Evolutionary conservation across 1,139 yeast genomes (phyloP).

Genomic region (Magnusiomyces fungicola): DNA sequence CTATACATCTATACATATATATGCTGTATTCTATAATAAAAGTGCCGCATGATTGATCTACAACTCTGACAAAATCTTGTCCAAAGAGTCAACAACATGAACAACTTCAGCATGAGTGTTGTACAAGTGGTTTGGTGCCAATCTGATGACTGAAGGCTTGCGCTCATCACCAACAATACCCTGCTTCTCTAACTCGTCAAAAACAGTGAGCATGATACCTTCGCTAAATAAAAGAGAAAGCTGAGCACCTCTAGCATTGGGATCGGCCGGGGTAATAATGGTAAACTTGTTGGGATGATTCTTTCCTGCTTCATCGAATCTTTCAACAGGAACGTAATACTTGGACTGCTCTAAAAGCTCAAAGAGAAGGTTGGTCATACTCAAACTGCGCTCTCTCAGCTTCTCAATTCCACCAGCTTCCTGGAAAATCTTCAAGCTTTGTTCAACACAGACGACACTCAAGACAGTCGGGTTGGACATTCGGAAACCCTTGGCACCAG

Average conservation of each 20-base stretch:
- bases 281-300: slow-evolving; percentile 43
- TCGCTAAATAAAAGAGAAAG: slow-evolving; percentile 65
- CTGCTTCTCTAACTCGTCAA: slow-evolving; percentile 36
- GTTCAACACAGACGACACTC: slow-evolving; percentile 64
- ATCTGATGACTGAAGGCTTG: slow-evolving; percentile 76
- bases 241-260: slow-evolving; percentile 68
- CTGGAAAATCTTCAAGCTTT: slow-evolving; percentile 57
- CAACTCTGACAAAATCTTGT: slow-evolving; percentile 33
- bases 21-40: too few species aligned
- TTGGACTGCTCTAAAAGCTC: slow-evolving; percentile 35
- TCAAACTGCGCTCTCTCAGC: slow-evolving; percentile 50
- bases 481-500: slow-evolving; percentile 78
- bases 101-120: slow-evolving; percentile 64
- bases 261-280: slow-evolving; percentile 63
- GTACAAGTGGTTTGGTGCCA: slow-evolving; percentile 80
- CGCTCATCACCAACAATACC: slow-evolving; percentile 86
- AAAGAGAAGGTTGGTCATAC: slow-evolving; percentile 53
- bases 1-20: too few species aligned
- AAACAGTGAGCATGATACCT: slow-evolving; percentile 56
- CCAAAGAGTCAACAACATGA: slow-evolving; percentile 41
- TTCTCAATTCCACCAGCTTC: slow-evolving; percentile 56
- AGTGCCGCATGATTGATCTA: too few species aligned
- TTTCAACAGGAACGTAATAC: slow-evolving; percentile 38
- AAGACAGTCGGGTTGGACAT: slow-evolving; percentile 91
- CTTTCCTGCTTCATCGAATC: slow-evolving; percentile 12